Evolutionary conservation across 371 early-diverging fungal species (phyloP), one percentile per base, ranked within the genome.

Genomic region (Gilbertella persicaria): DNA sequence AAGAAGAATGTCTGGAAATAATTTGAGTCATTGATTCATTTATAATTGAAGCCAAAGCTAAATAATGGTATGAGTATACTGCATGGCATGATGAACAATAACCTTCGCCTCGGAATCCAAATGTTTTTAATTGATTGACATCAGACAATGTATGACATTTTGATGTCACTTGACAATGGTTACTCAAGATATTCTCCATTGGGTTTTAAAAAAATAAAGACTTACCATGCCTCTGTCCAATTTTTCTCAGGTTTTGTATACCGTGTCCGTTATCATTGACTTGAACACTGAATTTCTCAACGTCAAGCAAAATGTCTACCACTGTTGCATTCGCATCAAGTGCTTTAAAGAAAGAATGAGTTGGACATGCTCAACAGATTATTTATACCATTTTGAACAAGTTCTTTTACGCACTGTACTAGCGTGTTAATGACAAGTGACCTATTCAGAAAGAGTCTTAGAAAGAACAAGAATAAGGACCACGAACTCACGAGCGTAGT

Each of bases 101-200:
- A 85, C 87, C 87, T 84, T 87, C 85, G 2, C 90, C 90, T 3
- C 87, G 77, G 47, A 82, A 89, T n/a, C 90, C 90, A 69, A 78
- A 85, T 1, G 86, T 77, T 6, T 53, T 53, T 13, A 75, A 54
- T 4, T 62, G 53, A 10, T 72, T 55, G 1, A 80, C 56, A 49
- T 83, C 84, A 17, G 62, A 37, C 0, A 78, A 38, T 1, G 65
- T 60, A 20, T 69, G 70, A 38, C 75, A 75, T 53, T 84, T 85
- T 8, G 88, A 83, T 0, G 85, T 83, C 4, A 69, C 84, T 84
- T 21, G 10, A 50, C 10, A 46, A 21, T 54, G 13, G 13, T 33
- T 2, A 33, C 12, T 9, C 8, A 33, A 33, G 33, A 33, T 12
- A 10, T 9, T 28, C 33, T 12, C 13, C 2, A 9, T 9, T 2